Base-by-base conservation (phyloP, 352 stramenopile species). In the Phytophthora podocarpi region DNA sequence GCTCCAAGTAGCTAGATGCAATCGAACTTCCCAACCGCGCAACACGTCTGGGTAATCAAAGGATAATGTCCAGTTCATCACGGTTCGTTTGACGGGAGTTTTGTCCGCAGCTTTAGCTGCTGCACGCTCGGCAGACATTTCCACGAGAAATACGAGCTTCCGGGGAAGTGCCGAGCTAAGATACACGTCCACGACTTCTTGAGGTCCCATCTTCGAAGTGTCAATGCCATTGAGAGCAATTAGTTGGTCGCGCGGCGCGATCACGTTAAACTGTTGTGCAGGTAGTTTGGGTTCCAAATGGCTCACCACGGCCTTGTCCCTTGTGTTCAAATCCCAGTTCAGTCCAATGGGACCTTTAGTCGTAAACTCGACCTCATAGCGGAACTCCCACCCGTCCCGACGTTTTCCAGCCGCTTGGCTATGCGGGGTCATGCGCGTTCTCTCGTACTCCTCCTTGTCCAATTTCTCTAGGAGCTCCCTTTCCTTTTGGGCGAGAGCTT, bases 151-250 rank as follows among this genome's bases (percentile, higher is more conserved):
- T 23, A 90, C 74, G 24, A 90, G 59, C 6, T 70, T 81, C 1
- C 80, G 76, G 2, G 80, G 78, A 24, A 71, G 43, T n/a, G 61
- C 35, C 0, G 65, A 75, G 27, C 65, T 50, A 8, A 84, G 26
- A 60, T 89, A 92, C 28, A 64, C 58, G n/a, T 78, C 53, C 12
- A 89, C 80, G 23, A 85, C 79, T 35, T 88, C 49, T 24, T 76
- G 47, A 1, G 80, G 80, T 0, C 55, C 75, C 70, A 92, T 84
- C 24, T 53, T 64, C 0, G 76, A 77, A 15, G 77, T 87, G 47
- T 92, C 79, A 18, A 87, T 52, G n/a, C 81, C 78, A 35, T 92
- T 92, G 13, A 92, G 56, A 34, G 66, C 62, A 26, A 92, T 80
- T 18, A 92, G 59, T 27, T 90, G 80, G 36, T 92, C 82, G 1